Conservation (phyloP, 1,284 basidiomycete species). For the Gymnopus androsaceus region DNA sequence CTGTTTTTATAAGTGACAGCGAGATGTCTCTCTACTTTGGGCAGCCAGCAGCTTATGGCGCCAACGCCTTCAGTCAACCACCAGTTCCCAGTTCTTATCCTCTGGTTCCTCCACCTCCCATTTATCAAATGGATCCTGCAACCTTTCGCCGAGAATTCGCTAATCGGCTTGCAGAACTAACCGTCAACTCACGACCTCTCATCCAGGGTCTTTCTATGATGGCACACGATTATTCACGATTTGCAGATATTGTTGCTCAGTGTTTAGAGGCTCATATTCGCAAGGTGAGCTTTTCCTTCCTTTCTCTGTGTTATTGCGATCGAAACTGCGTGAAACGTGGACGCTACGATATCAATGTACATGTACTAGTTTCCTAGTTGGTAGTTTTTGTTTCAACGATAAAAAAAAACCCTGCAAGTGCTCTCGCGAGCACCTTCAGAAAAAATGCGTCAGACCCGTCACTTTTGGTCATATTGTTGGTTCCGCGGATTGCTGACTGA, state of each 20-base stretch:
- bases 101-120: slow-evolving; percentile 42
- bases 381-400: slow-evolving; percentile 12
- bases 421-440: background rate
- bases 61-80: slow-evolving; percentile 35
- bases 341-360: background rate
- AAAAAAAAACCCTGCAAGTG: slow-evolving; percentile 20
- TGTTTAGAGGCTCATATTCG: slow-evolving; percentile 89
- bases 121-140: slow-evolving; percentile 68
- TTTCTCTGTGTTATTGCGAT: background rate
- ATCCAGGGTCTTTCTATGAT: slow-evolving; percentile 95
- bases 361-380: slow-evolving; percentile 6
- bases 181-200: slow-evolving; percentile 93
- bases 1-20: slow-evolving; percentile 9
- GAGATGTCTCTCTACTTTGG: slow-evolving; percentile 29
- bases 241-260: slow-evolving; percentile 83
- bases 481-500: slow-evolving; percentile 15
- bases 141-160: slow-evolving; percentile 83
- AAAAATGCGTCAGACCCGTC: background rate
- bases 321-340: background rate
- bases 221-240: slow-evolving; percentile 84
- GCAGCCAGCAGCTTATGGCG: slow-evolving; percentile 40
- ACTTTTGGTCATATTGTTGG: background rate
- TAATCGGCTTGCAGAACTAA: slow-evolving; percentile 79
- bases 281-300: slow-evolving; percentile 62
- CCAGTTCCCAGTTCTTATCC: slow-evolving; percentile 30